Conservation (phyloP, 1,139 yeast genomes). For the Arxiozyma telluris region DNA sequence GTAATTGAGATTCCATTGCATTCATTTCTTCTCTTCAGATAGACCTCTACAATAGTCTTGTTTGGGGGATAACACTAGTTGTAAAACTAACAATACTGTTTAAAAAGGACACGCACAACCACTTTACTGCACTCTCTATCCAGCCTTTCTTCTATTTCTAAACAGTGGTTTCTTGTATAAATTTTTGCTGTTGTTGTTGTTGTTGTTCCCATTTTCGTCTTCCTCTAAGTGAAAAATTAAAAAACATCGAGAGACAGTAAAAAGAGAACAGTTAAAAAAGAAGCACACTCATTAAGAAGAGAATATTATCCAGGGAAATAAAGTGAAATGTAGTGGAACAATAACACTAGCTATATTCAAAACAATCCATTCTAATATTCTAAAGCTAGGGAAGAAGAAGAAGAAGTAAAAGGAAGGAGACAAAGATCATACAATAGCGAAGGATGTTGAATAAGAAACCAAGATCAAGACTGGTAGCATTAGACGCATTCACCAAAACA, state of each 20-base stretch:
- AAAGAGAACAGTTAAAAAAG: too few relatives aligned
- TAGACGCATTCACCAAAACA: conserved; percentile 86
- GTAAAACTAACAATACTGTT: background rate
- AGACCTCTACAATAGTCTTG: background rate
- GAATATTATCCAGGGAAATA: too few relatives aligned
- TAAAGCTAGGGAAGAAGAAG: background rate
- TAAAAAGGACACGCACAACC: background rate
- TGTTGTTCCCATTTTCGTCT: too few relatives aligned
- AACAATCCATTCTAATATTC: too few relatives aligned
- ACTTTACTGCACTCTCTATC: background rate
- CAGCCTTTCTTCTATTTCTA: background rate
- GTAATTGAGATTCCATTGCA: conserved; percentile 14
- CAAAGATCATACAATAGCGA: background rate
- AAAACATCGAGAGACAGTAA: too few relatives aligned
- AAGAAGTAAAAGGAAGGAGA: background rate
- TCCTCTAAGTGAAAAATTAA: too few relatives aligned
- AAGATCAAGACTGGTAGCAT: conserved; percentile 15
- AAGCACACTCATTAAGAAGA: too few relatives aligned
- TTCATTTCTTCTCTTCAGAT: background rate
- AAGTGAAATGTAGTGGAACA: too few relatives aligned
- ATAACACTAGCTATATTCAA: too few relatives aligned
- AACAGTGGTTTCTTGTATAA: too few relatives aligned
- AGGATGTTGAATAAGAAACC: conserved; percentile 1
- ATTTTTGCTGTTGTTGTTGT: too few relatives aligned
- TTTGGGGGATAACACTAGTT: background rate